phyloP scores from a whole-genome alignment of 1,284 basidiomycete species.

The Sporisorium exsertum region DNA sequence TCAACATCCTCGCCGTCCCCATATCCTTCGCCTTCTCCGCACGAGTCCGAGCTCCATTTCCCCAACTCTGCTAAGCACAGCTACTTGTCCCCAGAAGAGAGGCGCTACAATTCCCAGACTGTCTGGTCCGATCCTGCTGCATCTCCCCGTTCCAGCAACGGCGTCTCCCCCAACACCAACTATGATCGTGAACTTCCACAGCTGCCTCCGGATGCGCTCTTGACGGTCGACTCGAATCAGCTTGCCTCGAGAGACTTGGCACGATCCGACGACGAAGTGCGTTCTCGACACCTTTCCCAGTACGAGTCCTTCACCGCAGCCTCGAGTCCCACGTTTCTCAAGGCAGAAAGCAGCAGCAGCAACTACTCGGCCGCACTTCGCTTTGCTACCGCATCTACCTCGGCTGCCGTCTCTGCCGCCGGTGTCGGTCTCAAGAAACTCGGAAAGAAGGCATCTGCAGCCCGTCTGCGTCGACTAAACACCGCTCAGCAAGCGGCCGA shows the following conservation, averaged over 20 bases:
- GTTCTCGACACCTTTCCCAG: constrained; percentile 31
- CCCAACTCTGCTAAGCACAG: constrained; percentile 15
- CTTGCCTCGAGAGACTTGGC: constrained; percentile 8
- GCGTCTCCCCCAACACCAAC: constrained; percentile 35
- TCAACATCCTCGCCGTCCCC: constrained; percentile 1
- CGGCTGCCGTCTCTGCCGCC: constrained; percentile 48
- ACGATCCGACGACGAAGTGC: constrained; percentile 37
- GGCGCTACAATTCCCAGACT: constrained; percentile 13
- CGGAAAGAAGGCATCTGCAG: constrained; percentile 52
- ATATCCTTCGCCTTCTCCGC: constrained; percentile 18
- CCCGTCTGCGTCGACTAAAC: constrained; percentile 32
- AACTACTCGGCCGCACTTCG: constrained; percentile 32
- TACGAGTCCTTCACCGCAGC: constrained; percentile 11
- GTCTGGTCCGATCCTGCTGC: constrained; percentile 26
- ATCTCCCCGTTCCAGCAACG: constrained; percentile 23
- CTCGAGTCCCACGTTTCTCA: not conserved
- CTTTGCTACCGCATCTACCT: constrained; percentile 41
- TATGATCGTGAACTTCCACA: constrained; percentile 39
- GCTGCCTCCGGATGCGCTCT: constrained; percentile 36
- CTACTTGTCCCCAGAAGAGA: constrained; percentile 35
- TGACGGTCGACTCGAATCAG: constrained; percentile 19
- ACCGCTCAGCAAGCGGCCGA: constrained; percentile 27
- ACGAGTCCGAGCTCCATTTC: constrained; percentile 1
- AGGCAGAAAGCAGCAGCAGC: constrained; percentile 3
- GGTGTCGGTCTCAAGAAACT: constrained; percentile 52